These are phyloP conservation scores for Piper betle DNA, from an alignment of 164 flowering plant species.

Conservation along the genomic window DNA sequence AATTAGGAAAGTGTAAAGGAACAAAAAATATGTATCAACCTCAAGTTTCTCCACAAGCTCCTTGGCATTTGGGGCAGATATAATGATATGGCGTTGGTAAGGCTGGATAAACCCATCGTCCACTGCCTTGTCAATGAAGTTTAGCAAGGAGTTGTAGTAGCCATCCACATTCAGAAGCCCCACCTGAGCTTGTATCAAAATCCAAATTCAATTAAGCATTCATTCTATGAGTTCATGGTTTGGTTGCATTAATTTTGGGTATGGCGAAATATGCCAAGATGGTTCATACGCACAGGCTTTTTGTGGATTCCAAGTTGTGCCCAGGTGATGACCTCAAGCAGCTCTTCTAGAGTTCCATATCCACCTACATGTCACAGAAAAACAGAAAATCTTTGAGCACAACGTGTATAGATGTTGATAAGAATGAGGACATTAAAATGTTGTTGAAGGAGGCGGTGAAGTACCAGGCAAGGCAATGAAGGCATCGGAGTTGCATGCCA, in stretches of 20 bases:
- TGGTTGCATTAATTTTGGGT: not conserved
- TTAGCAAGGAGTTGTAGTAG: conserved; percentile 41
- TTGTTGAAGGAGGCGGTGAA: conserved; percentile 14
- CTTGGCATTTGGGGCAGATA: conserved; percentile 41
- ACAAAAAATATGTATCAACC: conserved; percentile 10
- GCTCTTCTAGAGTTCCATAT: conserved; percentile 60
- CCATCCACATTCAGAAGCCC: conserved; percentile 62
- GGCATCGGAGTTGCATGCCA: conserved; percentile 32
- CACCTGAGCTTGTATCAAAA: conserved; percentile 19
- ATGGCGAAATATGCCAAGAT: no score
- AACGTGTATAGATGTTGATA: no score
- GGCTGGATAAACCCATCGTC: conserved; percentile 58
- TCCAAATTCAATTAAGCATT: not conserved
- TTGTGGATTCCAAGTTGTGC: conserved; percentile 74
- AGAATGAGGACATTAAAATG: no score
- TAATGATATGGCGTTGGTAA: conserved; percentile 41
- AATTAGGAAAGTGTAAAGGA: not conserved
- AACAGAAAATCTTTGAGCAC: no score
- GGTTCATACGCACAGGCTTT: conserved; percentile 31
- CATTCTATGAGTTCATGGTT: not conserved
- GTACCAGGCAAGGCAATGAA: conserved; percentile 27
- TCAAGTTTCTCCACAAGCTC: conserved; percentile 62
- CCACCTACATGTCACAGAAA: conserved; percentile 26
- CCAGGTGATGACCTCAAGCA: conserved; percentile 59
- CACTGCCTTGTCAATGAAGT: conserved; percentile 56